These are phyloP conservation scores for Aspergillus ustus DNA, from an alignment of 2,329 filamentous ascomycete genomes.

Conservation along the genomic window DNA sequence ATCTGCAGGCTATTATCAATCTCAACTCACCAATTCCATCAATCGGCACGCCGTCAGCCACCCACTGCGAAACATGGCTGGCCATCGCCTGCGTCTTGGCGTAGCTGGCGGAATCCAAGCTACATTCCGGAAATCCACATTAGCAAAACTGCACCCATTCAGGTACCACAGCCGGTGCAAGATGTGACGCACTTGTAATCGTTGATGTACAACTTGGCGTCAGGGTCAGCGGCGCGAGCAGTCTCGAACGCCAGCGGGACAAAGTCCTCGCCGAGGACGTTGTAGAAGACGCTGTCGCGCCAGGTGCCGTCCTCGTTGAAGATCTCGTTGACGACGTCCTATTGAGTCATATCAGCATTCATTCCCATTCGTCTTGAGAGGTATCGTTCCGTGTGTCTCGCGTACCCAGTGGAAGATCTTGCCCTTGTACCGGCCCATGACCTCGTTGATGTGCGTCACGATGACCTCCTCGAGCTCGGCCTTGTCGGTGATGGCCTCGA, in stretches of 20 bases:
- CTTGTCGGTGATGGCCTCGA: conserved; percentile 57
- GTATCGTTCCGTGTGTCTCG: conserved; percentile 2
- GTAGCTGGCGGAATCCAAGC: conserved; percentile 64
- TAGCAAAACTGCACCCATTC: not conserved
- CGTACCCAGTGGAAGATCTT: conserved; percentile 43
- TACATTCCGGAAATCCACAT: conserved; percentile 43
- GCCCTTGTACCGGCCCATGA: conserved; percentile 42
- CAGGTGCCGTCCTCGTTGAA: conserved; percentile 61
- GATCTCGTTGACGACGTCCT: conserved; percentile 41
- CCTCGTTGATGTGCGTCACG: conserved; percentile 46
- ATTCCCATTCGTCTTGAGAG: not conserved
- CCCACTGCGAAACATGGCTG: conserved; percentile 66
- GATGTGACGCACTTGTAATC: conserved; percentile 56
- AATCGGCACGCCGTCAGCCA: conserved; percentile 65
- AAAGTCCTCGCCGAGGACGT: conserved; percentile 71
- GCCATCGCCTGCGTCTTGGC: conserved; percentile 64
- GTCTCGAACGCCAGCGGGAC: conserved; percentile 72
- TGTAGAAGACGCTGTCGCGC: conserved; percentile 66
- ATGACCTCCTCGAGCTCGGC: conserved; percentile 58
- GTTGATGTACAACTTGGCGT: conserved; percentile 75
- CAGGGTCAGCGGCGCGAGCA: conserved; percentile 68
- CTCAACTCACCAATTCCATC: conserved; percentile 59
- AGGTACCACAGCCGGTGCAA: not conserved
- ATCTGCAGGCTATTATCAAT: conserved; percentile 19
- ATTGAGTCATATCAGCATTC: not conserved